Base-by-base conservation (phyloP, 2,329 filamentous ascomycete species). In the Macrophomina pseudophaseolina region DNA sequence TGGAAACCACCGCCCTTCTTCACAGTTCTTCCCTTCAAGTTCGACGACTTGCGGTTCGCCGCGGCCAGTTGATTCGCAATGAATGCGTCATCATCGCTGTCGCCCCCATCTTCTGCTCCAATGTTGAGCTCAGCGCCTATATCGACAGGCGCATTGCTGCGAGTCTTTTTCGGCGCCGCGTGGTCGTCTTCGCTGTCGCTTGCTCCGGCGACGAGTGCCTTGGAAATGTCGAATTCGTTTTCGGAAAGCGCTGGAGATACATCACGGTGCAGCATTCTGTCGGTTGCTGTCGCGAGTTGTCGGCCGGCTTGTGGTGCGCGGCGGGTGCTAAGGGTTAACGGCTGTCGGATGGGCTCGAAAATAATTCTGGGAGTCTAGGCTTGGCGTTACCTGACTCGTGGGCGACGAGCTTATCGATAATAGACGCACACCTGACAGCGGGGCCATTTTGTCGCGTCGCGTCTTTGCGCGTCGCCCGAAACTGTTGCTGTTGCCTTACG, bases 1-100 rank as follows among this genome's bases (percentile, higher is more conserved):
- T 99, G 95, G 76, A 99, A 99, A 63, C 94, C 95, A 73, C 95
- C 95, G 44, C 94, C 92, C 80, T 98, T 99, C 83, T 97, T 97
- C 38, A 92, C 91, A 2, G 90, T 90, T 69, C 91, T 91, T 23
- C 92, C 92, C 78, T 94, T 95, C 7, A 95, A 72, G 75, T 94
- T 95, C 9, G 90, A 86, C 0, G 88, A 83, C 76, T 97, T 98
- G 69, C 94, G 85, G 76, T 97, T 97, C 4, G 91, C 92, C 16
- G 93, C 92, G 3, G 92, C 90, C 77, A 97, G 93, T 73, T 91
- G 88, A 44, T 92, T 87, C 9, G 94, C 93, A 79, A 99, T 99
- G 74, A 97, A 98, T 0, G 91, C 91, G 75, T 91, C 94, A 75
- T 99, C 93, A 18, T 82, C 84, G 48, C 83, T 82, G 16, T 80